phyloP scores from a whole-genome alignment of 2,329 filamentous ascomycete species.

The Diaporthe sp. region DNA sequence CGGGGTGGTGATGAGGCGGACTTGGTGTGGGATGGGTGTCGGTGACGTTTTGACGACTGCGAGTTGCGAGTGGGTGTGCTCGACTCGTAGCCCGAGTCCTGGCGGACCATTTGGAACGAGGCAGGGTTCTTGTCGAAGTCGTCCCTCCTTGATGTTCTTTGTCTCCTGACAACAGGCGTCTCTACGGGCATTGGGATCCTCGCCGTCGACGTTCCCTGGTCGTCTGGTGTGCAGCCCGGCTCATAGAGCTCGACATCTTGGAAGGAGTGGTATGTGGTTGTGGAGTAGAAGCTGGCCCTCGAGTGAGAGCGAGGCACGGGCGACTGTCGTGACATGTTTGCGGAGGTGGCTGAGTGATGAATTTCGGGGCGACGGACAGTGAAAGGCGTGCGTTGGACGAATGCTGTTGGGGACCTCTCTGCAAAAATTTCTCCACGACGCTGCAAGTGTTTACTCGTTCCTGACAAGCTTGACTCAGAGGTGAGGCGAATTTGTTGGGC shows the following conservation, averaged over 20 bases:
- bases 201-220: slow-evolving; percentile 42
- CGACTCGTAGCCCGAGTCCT: slow-evolving; percentile 73
- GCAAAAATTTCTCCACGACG: background rate
- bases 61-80: slow-evolving; percentile 56
- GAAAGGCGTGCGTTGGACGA: slow-evolving; percentile 18
- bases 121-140: slow-evolving; percentile 49
- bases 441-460: slow-evolving; percentile 27
- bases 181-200: slow-evolving; percentile 40
- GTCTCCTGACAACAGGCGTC: slow-evolving; percentile 7
- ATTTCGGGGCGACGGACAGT: background rate
- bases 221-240: slow-evolving; percentile 50
- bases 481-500: slow-evolving; percentile 10
- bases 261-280: slow-evolving; percentile 69
- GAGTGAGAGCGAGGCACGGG: slow-evolving; percentile 48
- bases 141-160: slow-evolving; percentile 42
- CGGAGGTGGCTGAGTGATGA: slow-evolving; percentile 8
- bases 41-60: slow-evolving; percentile 47
- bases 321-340: slow-evolving; percentile 35
- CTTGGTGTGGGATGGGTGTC: slow-evolving; percentile 48
- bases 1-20: slow-evolving; percentile 48
- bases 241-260: slow-evolving; percentile 64
- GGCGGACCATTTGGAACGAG: slow-evolving; percentile 63
- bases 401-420: background rate
- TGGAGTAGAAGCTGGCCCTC: slow-evolving; percentile 60
- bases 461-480: slow-evolving; percentile 20